phyloP scores from a whole-genome alignment of 768 basidiomycete species.

The Pleurotus ostreatus region DNA sequence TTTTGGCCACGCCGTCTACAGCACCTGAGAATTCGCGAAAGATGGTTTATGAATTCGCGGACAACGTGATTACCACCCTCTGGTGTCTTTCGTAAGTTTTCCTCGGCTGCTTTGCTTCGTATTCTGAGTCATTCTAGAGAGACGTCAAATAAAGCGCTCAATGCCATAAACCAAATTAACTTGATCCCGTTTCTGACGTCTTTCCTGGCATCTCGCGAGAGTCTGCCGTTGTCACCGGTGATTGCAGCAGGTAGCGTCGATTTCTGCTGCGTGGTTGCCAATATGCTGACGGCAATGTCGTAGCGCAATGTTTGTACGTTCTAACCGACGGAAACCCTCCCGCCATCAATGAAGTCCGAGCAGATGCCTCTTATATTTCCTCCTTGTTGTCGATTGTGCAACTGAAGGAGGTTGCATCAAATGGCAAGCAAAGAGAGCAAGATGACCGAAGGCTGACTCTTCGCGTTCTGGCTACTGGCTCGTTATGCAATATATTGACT shows the following conservation, averaged over 20 bases:
- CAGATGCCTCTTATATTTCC: conserved; percentile 55
- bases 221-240: conserved; percentile 67
- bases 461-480: conserved; percentile 71
- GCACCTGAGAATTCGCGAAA: conserved; percentile 68
- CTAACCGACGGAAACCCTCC: conserved; percentile 88
- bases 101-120: background rate
- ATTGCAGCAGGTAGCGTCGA: conserved; percentile 67
- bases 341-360: conserved; percentile 60
- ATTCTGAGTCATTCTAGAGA: conserved; percentile 51
- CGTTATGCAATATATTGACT: background rate
- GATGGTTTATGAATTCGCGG: conserved; percentile 82
- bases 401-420: conserved; percentile 18
- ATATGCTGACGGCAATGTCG: background rate
- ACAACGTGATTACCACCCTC: conserved; percentile 87
- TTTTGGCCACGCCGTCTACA: conserved; percentile 54
- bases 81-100: conserved; percentile 91
- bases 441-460: conserved; percentile 51
- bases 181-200: conserved; percentile 85
- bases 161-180: conserved; percentile 77
- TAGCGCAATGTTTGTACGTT: conserved; percentile 91
- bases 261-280: no score
- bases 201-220: conserved; percentile 72
- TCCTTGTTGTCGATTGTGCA: conserved; percentile 64
- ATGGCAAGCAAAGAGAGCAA: conserved; percentile 37
- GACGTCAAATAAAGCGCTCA: conserved; percentile 89